Evolutionary conservation across 345 rosid species (phyloP).

Genomic region (Erucastrum elatum): DNA sequence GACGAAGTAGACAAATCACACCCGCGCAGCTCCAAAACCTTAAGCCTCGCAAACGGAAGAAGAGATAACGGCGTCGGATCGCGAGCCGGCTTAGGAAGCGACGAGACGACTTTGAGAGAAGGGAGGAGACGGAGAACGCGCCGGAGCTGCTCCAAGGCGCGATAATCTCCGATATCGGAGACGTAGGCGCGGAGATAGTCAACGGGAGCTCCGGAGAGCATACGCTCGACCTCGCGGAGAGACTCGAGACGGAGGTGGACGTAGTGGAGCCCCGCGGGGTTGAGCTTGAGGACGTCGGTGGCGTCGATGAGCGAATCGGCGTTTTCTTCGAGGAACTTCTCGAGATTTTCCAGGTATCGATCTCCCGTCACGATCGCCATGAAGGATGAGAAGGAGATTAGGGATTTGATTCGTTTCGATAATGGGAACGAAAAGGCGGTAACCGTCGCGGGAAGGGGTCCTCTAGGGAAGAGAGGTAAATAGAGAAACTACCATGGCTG

Average conservation of each 20-base stretch:
- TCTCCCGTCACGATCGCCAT: conserved; percentile 98
- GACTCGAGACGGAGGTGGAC: conserved; percentile 93
- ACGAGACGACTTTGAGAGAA: conserved; percentile 79
- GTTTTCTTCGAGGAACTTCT: conserved; percentile 70
- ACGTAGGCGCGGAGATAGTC: conserved; percentile 97
- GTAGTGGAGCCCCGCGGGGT: conserved; percentile 93
- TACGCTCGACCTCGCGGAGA: conserved; percentile 75
- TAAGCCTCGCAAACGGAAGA: conserved; percentile 75
- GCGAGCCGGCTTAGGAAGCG: conserved; percentile 67
- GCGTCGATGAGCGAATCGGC: conserved; percentile 76
- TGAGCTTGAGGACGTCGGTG: conserved; percentile 71
- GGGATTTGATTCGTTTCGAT: background rate
- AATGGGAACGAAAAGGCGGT: conserved; percentile 1
- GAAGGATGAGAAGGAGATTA: background rate
- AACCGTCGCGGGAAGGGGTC: background rate
- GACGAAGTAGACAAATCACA: conserved; percentile 94
- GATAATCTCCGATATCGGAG: conserved; percentile 93
- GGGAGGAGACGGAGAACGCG: conserved; percentile 80
- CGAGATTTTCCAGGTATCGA: conserved; percentile 81
- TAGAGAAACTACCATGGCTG: conserved; percentile 42
- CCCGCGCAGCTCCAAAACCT: conserved; percentile 80
- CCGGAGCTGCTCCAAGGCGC: conserved; percentile 94
- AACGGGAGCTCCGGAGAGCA: conserved; percentile 87
- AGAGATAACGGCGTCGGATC: conserved; percentile 92
- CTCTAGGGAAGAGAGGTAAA: conserved; percentile 23